Conservation (phyloP, 1,139 yeast species). For the Debaryomyces udenii region DNA sequence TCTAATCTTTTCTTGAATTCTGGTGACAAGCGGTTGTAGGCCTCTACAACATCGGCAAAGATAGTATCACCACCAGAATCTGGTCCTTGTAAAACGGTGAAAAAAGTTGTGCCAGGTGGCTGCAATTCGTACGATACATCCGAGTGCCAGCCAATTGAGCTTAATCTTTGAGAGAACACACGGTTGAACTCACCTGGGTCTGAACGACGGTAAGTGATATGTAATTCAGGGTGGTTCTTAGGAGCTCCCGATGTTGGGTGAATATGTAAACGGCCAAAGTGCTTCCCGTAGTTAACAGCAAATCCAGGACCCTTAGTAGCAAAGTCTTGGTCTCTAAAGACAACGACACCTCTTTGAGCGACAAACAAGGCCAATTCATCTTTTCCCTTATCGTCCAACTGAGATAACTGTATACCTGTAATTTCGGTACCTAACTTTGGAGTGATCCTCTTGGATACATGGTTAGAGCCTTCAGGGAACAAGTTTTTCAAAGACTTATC, state of each 20-base stretch:
- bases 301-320: conserved; percentile 58
- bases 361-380: conserved; percentile 67
- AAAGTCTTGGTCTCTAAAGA: conserved; percentile 68
- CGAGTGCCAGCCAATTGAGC: conserved; percentile 59
- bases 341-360: conserved; percentile 69
- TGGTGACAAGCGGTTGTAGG: conserved; percentile 71
- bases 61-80: conserved; percentile 75
- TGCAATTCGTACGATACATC: conserved; percentile 73
- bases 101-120: conserved; percentile 69
- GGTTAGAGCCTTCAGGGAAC: conserved; percentile 39
- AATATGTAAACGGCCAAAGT: conserved; percentile 70
- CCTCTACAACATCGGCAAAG: conserved; percentile 64
- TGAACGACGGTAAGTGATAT: conserved; percentile 59
- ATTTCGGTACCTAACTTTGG: conserved; percentile 73
- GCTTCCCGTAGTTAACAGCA: conserved; percentile 56
- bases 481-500: conserved; percentile 57
- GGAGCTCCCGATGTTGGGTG: conserved; percentile 81
- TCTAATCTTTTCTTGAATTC: conserved; percentile 56
- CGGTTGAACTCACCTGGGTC: conserved; percentile 34
- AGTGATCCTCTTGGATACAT: conserved; percentile 43
- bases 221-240: conserved; percentile 58
- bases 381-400: conserved; percentile 53
- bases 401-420: conserved; percentile 59
- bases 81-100: conserved; percentile 63
- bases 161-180: conserved; percentile 37